Evolutionary conservation across 495 filamentous ascomycete species (phyloP), one percentile per base, ranked within the genome.

Genomic region (Hypoxylon rickii): DNA sequence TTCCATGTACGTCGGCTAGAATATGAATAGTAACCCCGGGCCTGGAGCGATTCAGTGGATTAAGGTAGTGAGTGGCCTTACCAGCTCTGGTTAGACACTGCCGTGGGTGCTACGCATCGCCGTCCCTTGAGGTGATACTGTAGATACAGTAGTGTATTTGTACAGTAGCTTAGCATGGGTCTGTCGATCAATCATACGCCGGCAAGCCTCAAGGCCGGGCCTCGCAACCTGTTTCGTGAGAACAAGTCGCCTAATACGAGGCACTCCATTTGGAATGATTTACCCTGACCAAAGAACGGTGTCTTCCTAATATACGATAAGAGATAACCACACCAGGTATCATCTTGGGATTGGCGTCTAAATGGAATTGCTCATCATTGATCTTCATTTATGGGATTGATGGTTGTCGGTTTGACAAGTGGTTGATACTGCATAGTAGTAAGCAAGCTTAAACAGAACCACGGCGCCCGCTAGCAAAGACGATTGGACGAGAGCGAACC

Each of bases 71-170:
- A 12, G 38, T 36, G 33, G 24, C 31, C 26, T 47, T 33, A 40
- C 45, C 31, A 33, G 41, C 34, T 34, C 22, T 51, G 45, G 57
- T 13, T 40, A 12, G 19, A 59, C 42, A 36, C 50, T 56, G 22
- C 43, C 26, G 11, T 31, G 26, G 26, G 26, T 31, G 5, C 26
- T 31, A 31, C 5, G 11, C 5, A 31, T 31, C 11, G 26, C 38
- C 42, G 52, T 57, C 59, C 47, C 58, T 62, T 56, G 47, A 52
- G 31, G 52, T 62, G 26, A 49, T 54, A 57, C 49, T 37, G 29
- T 52, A 47, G 45, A 43, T 36, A 32, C 18, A 19, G 16, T 1
- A 2, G 19, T 15, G 4, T 33, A 26, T 44, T 10, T 4, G 10
- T 4, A 22, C 15, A 32, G 20, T 26, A 44, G 16, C 19, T 42